Percentiles rank a stretch among this genome's conserved stretches.
Evolutionary conservation across 108 stramenopile species (phyloP).

Genomic region (Skeletonema marinoi): DNA sequence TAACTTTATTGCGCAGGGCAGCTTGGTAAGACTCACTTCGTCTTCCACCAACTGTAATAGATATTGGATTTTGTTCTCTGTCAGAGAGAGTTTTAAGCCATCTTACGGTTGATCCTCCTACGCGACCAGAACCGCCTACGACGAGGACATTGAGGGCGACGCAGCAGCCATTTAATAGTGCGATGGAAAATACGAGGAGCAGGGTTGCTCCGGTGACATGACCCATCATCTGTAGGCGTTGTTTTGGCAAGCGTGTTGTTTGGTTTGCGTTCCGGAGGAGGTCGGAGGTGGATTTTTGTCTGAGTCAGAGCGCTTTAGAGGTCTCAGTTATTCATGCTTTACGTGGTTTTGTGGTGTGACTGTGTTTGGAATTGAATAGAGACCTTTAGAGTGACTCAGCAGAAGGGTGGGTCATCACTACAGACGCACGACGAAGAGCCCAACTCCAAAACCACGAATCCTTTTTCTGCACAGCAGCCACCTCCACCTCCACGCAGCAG

Average conservation of each 20-base stretch:
- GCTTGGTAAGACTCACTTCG: constrained; percentile 21
- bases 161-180: neutral
- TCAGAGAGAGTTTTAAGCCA: constrained; percentile 32
- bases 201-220: neutral
- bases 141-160: constrained; percentile 58
- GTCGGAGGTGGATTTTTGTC: too few relatives aligned
- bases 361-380: too few relatives aligned
- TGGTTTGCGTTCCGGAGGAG: too few relatives aligned
- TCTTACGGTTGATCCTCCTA: constrained; percentile 73
- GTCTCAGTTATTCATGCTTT: neutral
- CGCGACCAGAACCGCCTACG: constrained; percentile 81
- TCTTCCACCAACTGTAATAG: constrained; percentile 62
- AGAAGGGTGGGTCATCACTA: neutral
- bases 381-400: too few relatives aligned
- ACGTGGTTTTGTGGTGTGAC: too few relatives aligned
- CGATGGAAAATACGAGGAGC: neutral
- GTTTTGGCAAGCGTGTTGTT: neutral
- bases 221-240: neutral
- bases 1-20: constrained; percentile 42
- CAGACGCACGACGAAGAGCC: neutral
- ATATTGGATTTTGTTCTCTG: constrained; percentile 38
- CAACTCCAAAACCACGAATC: neutral
- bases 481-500: neutral
- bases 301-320: neutral
- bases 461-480: neutral